Percentiles rank a stretch among this genome's conserved stretches.
Conservation (phyloP, 2,329 filamentous ascomycete species). For the Exophiala xenobiotica region DNA sequence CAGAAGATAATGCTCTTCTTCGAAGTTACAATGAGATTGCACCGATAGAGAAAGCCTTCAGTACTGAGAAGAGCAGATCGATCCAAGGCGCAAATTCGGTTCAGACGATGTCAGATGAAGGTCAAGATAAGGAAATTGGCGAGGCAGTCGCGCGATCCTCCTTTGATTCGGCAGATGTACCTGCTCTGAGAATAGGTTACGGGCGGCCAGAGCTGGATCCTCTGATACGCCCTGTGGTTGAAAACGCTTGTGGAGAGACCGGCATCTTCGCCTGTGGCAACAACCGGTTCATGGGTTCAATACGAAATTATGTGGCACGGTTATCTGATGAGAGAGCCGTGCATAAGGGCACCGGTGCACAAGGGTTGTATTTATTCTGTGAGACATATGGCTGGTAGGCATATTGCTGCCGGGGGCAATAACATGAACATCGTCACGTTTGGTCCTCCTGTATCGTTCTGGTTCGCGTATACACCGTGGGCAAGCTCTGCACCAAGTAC, state of each 20-base stretch:
- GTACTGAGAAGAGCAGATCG: neutral
- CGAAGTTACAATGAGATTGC: neutral
- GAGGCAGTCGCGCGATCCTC: slow-evolving; percentile 5
- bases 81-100: no score
- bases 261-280: slow-evolving; percentile 64
- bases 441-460: neutral
- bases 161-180: neutral
- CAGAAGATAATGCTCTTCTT: slow-evolving; percentile 8
- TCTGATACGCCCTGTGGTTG: slow-evolving; percentile 56
- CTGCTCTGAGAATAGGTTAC: slow-evolving; percentile 2
- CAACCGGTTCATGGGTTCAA: slow-evolving; percentile 52
- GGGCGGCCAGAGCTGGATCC: slow-evolving; percentile 51
- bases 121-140: neutral
- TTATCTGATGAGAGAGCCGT: slow-evolving; percentile 65
- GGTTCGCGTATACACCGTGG: no score
- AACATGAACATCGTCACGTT: neutral
- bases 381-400: slow-evolving; percentile 56
- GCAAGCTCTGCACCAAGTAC: no score
- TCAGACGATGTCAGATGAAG: no score
- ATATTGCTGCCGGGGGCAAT: neutral
- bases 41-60: neutral
- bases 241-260: slow-evolving; percentile 61
- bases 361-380: slow-evolving; percentile 61
- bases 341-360: slow-evolving; percentile 66
- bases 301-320: slow-evolving; percentile 54